phyloP scores from a whole-genome alignment of 805 yeast species.

The Blastobotrys peoriensis region DNA sequence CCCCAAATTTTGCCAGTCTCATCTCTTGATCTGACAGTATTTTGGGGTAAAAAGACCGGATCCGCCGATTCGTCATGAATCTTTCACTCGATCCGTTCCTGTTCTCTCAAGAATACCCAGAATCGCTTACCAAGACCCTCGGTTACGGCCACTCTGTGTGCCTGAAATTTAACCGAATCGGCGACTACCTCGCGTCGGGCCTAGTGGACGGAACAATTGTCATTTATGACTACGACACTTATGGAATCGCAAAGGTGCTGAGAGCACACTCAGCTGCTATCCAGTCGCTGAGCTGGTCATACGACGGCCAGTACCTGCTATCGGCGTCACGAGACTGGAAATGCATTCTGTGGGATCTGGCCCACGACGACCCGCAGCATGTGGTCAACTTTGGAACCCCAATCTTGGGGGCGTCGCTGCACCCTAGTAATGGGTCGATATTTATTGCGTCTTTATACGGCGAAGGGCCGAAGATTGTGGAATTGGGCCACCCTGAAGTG shows the following conservation, averaged over 20 bases:
- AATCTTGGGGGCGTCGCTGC: constrained; percentile 61
- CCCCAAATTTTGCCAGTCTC: no score
- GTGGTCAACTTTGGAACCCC: constrained; percentile 58
- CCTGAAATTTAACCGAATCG: constrained; percentile 62
- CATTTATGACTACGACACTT: constrained; percentile 67
- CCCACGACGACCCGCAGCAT: constrained; percentile 36
- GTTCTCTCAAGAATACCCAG: constrained; percentile 88
- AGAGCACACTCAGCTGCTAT: constrained; percentile 67
- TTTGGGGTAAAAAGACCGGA: no score
- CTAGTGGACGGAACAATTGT: constrained; percentile 65
- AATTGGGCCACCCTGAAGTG: no score
- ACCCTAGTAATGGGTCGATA: constrained; percentile 39
- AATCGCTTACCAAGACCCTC: constrained; percentile 64
- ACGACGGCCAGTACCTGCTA: constrained; percentile 60
- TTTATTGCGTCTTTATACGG: constrained; percentile 65
- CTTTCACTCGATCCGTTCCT: constrained; percentile 84
- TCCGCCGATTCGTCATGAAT: constrained; percentile 62
- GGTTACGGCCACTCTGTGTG: constrained; percentile 49
- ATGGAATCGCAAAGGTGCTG: constrained; percentile 49
- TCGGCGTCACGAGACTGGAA: constrained; percentile 79
- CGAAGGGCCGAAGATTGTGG: constrained; percentile 51
- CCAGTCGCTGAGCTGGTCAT: constrained; percentile 68
- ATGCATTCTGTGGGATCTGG: constrained; percentile 74
- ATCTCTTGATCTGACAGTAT: no score
- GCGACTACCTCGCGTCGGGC: constrained; percentile 85